Conservation (phyloP, 2,329 filamentous ascomycete species). For the Cephalotrichum gorgonifer region DNA sequence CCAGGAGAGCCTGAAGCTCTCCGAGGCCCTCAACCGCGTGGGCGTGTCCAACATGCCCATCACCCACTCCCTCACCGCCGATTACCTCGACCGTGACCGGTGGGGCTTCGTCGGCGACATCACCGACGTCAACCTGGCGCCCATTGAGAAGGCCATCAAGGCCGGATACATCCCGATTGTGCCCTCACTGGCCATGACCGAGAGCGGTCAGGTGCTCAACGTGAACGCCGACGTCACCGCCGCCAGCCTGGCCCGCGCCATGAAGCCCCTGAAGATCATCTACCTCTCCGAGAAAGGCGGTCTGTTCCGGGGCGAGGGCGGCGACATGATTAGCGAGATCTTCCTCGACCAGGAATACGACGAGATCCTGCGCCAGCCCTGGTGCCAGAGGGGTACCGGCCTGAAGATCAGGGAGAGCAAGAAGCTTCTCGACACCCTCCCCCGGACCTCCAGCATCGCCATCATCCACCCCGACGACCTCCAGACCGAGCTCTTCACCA, state of each 20-base stretch:
- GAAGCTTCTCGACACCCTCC: slow-evolving; percentile 78
- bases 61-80: slow-evolving; percentile 82
- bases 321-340: slow-evolving; percentile 91
- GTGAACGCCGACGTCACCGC: slow-evolving; percentile 97
- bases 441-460: slow-evolving; percentile 85
- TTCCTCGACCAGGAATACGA: slow-evolving; percentile 97
- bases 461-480: slow-evolving; percentile 95
- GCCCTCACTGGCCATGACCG: slow-evolving; percentile 91
- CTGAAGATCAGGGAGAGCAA: slow-evolving; percentile 98
- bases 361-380: slow-evolving; percentile 81
- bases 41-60: slow-evolving; percentile 84
- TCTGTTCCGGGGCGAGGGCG: slow-evolving; percentile 85
- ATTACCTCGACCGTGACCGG: slow-evolving; percentile 93
- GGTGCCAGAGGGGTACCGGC: slow-evolving; percentile 89
- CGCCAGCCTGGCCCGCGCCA: slow-evolving; percentile 76
- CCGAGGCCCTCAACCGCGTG: slow-evolving; percentile 79
- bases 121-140: slow-evolving; percentile 78
- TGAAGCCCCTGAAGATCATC: slow-evolving; percentile 94
- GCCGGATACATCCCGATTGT: slow-evolving; percentile 87
- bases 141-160: slow-evolving; percentile 84
- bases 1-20: slow-evolving; percentile 88
- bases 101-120: slow-evolving; percentile 96
- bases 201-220: slow-evolving; percentile 86
- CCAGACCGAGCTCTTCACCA: slow-evolving; percentile 93
- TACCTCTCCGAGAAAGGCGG: slow-evolving; percentile 98